Evolutionary conservation across 139 green algal genomes (phyloP), one percentile per base, ranked within the genome.

Genomic region (Coccomyxa sp.): DNA sequence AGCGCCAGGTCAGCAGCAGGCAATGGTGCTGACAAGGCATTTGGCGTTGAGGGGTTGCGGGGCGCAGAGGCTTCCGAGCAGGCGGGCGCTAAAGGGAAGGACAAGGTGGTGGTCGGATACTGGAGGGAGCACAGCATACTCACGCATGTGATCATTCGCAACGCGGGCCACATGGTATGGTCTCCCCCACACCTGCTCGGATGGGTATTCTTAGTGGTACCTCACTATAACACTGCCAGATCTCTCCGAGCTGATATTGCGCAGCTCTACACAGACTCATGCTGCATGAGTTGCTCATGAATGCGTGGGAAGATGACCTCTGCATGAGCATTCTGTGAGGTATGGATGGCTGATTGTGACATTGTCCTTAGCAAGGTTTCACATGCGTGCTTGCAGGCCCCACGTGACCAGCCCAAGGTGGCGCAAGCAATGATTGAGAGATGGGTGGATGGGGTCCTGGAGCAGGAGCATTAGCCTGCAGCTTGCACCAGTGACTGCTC

Each of bases 131-230:
- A 77, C 38, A 76, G 73, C 10, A 54, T 38, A 0, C 64, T 92
- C 38, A 84, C 79, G 0, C 88, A 89, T 39, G 85, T 82, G 8
- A 81, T 90, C 18, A 75, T 90, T 10, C 80, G 68, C 6, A 76
- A 80, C 7, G 88, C 88, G 5, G 88, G 88, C 2, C 88, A 92
- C 79, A 92, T 92, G 88, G 78, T 88, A 29, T 86, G 86, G 0
- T 55, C 70, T 5, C 82, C 91, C 55, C 82, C 83, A 50, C 88
- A 85, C 7, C 10, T 71, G 12, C 78, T 77, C 1, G 77, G 79
- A 38, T 82, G 70, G 40, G 31, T 41, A 31, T 37, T n/a, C n/a
- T n/a, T n/a, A n/a, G n/a, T n/a, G n/a, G n/a, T n/a, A n/a, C n/a
- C n/a, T 14, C 50, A 18, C 50, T 29, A 18, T 64, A 18, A 64